phyloP scores from a whole-genome alignment of 2,329 filamentous ascomycete genomes.

The Pseudogymnoascus sp. region DNA sequence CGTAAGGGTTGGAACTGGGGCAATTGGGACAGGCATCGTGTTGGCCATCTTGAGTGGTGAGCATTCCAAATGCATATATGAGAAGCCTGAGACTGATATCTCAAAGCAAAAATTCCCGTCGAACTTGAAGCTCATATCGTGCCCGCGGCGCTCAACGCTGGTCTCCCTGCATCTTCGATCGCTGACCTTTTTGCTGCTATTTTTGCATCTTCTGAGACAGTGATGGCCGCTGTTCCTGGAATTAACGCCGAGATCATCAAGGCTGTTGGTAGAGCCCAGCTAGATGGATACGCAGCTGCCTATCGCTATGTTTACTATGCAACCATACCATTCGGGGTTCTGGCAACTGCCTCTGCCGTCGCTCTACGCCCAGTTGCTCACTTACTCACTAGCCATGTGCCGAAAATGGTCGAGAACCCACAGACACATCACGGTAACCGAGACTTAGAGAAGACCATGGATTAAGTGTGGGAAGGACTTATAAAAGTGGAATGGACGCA shows the following conservation, averaged over 20 bases:
- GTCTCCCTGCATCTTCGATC: constrained; percentile 3
- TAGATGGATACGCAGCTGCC: neutral
- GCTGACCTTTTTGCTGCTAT: neutral
- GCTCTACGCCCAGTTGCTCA: neutral
- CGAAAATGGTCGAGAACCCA: neutral
- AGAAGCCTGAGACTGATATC: neutral
- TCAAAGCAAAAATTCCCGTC: neutral
- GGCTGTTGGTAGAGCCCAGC: constrained; percentile 6
- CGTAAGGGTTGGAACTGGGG: neutral
- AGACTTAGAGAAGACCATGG: neutral
- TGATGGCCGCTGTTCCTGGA: constrained; percentile 4
- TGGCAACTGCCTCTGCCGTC: neutral
- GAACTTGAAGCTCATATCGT: constrained; percentile 10
- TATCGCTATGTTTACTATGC: neutral
- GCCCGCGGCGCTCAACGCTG: constrained; percentile 12
- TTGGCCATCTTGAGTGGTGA: neutral
- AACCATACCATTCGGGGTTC: neutral
- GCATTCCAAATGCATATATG: neutral
- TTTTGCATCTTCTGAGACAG: neutral
- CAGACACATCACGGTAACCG: neutral
- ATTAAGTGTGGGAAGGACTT: neutral
- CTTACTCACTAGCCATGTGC: neutral
- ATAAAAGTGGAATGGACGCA: neutral
- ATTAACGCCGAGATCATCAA: constrained; percentile 9
- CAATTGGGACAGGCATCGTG: neutral